Evolutionary conservation across 257 asterid genomes (phyloP), one percentile per base, ranked within the genome.

Genomic region (Ajuga chamaepitys): DNA sequence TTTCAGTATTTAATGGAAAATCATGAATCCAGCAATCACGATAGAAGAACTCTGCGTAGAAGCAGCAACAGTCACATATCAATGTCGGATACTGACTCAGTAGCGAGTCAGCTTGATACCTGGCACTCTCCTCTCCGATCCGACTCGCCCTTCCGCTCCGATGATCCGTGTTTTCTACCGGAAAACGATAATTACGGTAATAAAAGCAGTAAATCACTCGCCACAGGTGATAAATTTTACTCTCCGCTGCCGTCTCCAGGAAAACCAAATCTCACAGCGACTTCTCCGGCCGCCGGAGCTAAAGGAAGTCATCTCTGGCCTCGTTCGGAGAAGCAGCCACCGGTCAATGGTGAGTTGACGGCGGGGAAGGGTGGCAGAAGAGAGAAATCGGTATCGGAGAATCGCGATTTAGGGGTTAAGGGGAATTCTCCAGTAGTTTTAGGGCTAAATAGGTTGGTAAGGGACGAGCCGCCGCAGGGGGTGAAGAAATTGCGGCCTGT

Each of bases 11-110:
- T 21, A 57, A 78, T 78, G 86, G 86, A 83, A 28, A 80, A 76
- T 59, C 56, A 60, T 22, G 76, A 76, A 70, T 48, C 68, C 20
- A 69, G 46, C 30, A 70, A 59, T 58, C 77, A 51, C 3, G 64
- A 66, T 22, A 75, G 78, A 51, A 67, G 61, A 51, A 67, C 50
- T 13, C 72, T 51, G 58, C 75, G 74, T 2, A 78, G 68, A 66
- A 79, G 47, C 77, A 80, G 92, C 81, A 77, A 68, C 67, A 76
- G 94, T 62, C 89, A 87, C 70, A 42, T 76, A 74, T 83, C 96
- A 52, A 84, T 93, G 87, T 93, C 97, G 8, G 97, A 89, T 65
- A 81, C 94, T 28, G 99, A 93, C 62, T 91, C 98, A 47, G 81
- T 81, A 44, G 58, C 84, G 45, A 89, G 96, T 75, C 95, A 78